phyloP scores from a whole-genome alignment of 495 filamentous ascomycete genomes.

The Staphylotrichum longicolle region DNA sequence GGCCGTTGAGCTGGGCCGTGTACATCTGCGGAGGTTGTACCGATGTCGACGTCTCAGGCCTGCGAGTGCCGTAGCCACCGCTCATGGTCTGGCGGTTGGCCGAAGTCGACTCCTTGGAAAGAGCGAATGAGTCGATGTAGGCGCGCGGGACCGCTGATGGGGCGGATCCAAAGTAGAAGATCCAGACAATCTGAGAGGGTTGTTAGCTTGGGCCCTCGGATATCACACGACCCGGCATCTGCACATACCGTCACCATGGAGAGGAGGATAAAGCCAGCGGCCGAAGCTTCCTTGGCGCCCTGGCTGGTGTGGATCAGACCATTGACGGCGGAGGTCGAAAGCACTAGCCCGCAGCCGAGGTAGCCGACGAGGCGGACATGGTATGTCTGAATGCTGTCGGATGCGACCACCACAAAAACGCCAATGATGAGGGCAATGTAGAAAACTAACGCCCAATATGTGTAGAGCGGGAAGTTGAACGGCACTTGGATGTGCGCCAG shows the following conservation, averaged over 20 bases:
- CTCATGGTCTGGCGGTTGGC: slow-evolving; percentile 67
- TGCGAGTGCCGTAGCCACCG: slow-evolving; percentile 51
- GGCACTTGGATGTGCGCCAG: slow-evolving; percentile 56
- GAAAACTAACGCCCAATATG: slow-evolving; percentile 87
- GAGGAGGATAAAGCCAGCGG: slow-evolving; percentile 92
- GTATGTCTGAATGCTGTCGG: slow-evolving; percentile 79
- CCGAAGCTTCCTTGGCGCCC: slow-evolving; percentile 76
- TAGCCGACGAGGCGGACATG: slow-evolving; percentile 89
- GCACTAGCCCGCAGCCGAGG: slow-evolving; percentile 73
- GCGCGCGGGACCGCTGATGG: slow-evolving; percentile 84
- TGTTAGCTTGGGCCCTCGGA: slow-evolving; percentile 18
- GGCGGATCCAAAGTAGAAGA: slow-evolving; percentile 95
- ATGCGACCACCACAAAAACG: slow-evolving; percentile 73
- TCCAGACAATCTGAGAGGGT: slow-evolving; percentile 82
- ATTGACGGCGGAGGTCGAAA: slow-evolving; percentile 81
- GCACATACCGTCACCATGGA: slow-evolving; percentile 87
- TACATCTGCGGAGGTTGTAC: slow-evolving; percentile 90
- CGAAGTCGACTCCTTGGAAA: slow-evolving; percentile 76
- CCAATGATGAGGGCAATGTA: slow-evolving; percentile 79
- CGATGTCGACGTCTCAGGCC: slow-evolving; percentile 79
- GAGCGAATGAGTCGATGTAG: slow-evolving; percentile 92
- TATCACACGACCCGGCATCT: too few species aligned
- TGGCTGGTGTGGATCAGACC: slow-evolving; percentile 68
- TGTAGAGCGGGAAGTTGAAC: slow-evolving; percentile 69
- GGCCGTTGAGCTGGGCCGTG: slow-evolving; percentile 89